phyloP scores from a whole-genome alignment of 768 basidiomycete genomes.

The Myochromella boudieri region DNA sequence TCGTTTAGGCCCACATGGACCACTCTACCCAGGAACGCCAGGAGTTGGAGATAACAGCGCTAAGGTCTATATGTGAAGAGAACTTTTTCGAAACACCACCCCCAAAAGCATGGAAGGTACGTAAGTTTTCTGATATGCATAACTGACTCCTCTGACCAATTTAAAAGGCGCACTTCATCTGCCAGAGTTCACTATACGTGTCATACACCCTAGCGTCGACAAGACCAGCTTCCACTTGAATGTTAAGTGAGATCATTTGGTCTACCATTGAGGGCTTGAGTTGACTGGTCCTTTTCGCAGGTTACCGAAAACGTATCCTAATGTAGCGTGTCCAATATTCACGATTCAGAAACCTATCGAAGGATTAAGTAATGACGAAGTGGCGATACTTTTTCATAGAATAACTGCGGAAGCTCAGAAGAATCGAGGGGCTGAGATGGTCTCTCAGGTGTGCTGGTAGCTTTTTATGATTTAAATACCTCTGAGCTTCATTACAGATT shows the following conservation, averaged over 20 bases:
- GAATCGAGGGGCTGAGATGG: constrained; percentile 69
- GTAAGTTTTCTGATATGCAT: constrained; percentile 11
- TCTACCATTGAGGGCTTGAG: no score
- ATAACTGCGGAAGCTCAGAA: constrained; percentile 69
- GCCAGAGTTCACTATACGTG: constrained; percentile 75
- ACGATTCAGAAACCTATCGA: constrained; percentile 63
- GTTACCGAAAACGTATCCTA: constrained; percentile 81
- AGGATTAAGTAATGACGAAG: constrained; percentile 58
- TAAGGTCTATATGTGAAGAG: constrained; percentile 78
- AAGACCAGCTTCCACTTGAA: constrained; percentile 68
- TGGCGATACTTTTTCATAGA: constrained; percentile 55
- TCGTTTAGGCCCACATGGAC: constrained; percentile 54
- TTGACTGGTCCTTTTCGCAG: constrained; percentile 42
- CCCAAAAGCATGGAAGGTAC: constrained; percentile 82
- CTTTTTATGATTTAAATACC: not conserved
- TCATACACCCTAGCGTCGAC: constrained; percentile 63
- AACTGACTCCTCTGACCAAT: constrained; percentile 6
- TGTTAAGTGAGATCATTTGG: constrained; percentile 64
- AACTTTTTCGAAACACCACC: constrained; percentile 75
- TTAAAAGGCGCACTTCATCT: constrained; percentile 62
- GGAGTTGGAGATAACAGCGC: constrained; percentile 68
- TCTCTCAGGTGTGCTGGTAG: constrained; percentile 61
- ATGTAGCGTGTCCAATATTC: constrained; percentile 65
- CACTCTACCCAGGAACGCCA: constrained; percentile 62
- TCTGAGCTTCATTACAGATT: constrained; percentile 41